Base-by-base conservation (phyloP, 495 filamentous ascomycete species). In the Lasiosphaeria miniovina region DNA sequence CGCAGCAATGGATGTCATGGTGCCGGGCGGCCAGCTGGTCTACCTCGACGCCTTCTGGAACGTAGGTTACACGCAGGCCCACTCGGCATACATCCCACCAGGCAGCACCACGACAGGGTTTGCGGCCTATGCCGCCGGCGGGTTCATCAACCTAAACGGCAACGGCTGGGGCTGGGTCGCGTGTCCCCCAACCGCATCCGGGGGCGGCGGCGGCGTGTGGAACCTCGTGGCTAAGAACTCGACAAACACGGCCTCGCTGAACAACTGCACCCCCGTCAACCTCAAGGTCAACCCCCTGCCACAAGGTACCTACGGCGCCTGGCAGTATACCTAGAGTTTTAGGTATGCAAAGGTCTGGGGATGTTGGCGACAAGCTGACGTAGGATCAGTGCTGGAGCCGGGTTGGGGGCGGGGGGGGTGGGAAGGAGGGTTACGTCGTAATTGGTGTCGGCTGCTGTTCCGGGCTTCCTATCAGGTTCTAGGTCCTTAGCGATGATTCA, bases 11-110 rank as follows among this genome's bases (percentile, higher is more conserved):
- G 62, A 65, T 46, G 80, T 82, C 58, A 66, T 74, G 50, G 86
- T 90, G 34, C 85, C 88, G 15, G 87, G 86, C 49, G 86, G 88
- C 31, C 86, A 90, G 64, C 72, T 74, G 58, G 78, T 84, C 71
- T 91, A 88, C 70, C 75, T 90, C 38, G 70, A 64, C 15, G 73
- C 80, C 4, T 67, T 74, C 33, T 87, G 87, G 52, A 75, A 80
- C 34, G 69, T 90, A 38, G 72, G 68, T 55, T 89, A 83, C 77
- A 86, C 85, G 3, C 74, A 71, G 48, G 80, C 86, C 1, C 86
- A 89, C 73, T 85, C 81, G 6, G 78, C 76, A 15, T 76, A 66
- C 63, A 80, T 84, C 24, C 86, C 86, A 0, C 40, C 73, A 0
- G 86, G 84, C 9, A 80, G 83, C 51, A 61, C 74, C 12, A 61